Percentiles rank a stretch among this genome's conserved stretches.
Conservation (phyloP, 176 grass and related monocot species). For the bread wheat (Triticum aestivum) region IWGSC_CS_RefSeq_v2.1 NC_057813.1:197432077-197432576, state of each 20-base stretch:
- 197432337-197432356: not conserved
- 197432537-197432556: not conserved
- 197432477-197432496: slow-evolving; percentile 29
- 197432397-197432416: not conserved
- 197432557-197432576: slow-evolving; percentile 31
- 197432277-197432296: not conserved
- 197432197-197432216: not conserved
- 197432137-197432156: not conserved
- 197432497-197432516: slow-evolving; percentile 21
- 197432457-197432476: not conserved
- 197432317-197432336: not conserved
- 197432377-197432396: not conserved
- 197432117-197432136: not conserved
- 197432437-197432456: not conserved
- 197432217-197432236: not conserved
- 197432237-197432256: not conserved
- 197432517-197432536: not conserved
- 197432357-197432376: not conserved
- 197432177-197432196: not conserved
- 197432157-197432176: not conserved
- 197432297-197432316: not conserved
- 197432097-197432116: not conserved
- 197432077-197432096: not conserved
- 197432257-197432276: not conserved
- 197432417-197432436: not conserved